phyloP scores from a whole-genome alignment of 106 monocot genomes.

The Phalaenopsis equestris region DNA sequence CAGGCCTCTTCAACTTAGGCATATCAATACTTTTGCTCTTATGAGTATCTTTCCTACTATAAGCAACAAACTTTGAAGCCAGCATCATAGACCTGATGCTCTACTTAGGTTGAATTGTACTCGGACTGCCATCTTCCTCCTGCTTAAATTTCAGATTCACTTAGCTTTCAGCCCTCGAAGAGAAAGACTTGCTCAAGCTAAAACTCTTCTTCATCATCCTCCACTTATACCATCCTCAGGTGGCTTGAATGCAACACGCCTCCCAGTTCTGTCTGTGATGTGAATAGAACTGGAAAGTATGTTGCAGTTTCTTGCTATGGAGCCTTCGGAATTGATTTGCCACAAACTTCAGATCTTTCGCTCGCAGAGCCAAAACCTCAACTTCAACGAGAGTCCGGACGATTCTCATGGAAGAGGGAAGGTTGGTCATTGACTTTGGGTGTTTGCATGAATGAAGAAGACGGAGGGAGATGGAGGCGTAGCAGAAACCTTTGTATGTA shows the following conservation, averaged over 20 bases:
- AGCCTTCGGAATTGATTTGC: conserved; percentile 76
- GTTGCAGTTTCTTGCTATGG: conserved; percentile 85
- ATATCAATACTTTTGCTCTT: conserved; percentile 26
- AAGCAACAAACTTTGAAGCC: conserved; percentile 31
- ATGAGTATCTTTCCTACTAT: conserved; percentile 19
- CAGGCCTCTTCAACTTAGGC: conserved; percentile 46
- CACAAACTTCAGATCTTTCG: conserved; percentile 87
- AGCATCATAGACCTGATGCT: neutral
- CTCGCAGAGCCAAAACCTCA: conserved; percentile 67
- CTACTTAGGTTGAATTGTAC: conserved; percentile 11
- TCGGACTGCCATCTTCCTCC: conserved; percentile 18
- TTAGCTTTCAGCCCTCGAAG: conserved; percentile 21
- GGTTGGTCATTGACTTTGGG: conserved; percentile 48
- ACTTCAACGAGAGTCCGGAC: conserved; percentile 64
- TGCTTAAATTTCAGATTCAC: conserved; percentile 13
- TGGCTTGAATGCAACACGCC: conserved; percentile 71
- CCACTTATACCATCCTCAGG: conserved; percentile 66
- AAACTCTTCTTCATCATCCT: conserved; percentile 45
- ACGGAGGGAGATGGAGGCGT: too few relatives aligned
- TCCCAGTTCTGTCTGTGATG: conserved; percentile 84
- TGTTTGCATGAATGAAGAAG: too few relatives aligned
- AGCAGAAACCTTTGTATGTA: too few relatives aligned
- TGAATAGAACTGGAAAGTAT: conserved; percentile 77
- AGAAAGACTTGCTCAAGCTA: conserved; percentile 46
- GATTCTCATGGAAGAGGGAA: conserved; percentile 66